Conservation (phyloP, 495 filamentous ascomycete genomes). For the Venustampulla echinocandica region DNA sequence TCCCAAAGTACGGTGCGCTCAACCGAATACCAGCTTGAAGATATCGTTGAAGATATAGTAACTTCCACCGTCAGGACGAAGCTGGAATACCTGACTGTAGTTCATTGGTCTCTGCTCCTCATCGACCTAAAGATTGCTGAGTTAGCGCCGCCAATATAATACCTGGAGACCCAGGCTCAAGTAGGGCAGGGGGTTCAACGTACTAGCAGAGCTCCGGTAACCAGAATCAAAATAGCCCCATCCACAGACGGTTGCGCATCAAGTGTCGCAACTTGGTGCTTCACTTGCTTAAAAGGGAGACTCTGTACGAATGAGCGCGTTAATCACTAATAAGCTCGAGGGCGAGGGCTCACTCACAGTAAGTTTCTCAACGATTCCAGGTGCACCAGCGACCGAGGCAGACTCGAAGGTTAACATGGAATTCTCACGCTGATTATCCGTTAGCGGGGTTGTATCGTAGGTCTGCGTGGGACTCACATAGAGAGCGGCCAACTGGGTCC, state of each 20-base stretch:
- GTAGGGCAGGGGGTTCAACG: constrained; percentile 16
- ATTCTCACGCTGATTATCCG: constrained; percentile 52
- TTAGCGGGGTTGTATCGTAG: constrained; percentile 3
- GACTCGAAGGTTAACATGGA: constrained; percentile 95
- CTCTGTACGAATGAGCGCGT: constrained; percentile 34
- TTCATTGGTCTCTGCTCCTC: constrained; percentile 71
- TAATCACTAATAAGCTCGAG: not conserved
- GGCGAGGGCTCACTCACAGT: constrained; percentile 38
- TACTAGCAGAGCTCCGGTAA: constrained; percentile 79
- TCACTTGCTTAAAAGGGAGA: constrained; percentile 73
- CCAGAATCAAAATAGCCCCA: constrained; percentile 68
- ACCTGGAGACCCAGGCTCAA: not conserved
- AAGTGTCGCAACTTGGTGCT: constrained; percentile 56
- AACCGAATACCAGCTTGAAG: constrained; percentile 72
- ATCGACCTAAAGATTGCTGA: constrained; percentile 52
- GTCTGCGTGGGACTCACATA: constrained; percentile 53
- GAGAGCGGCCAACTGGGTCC: constrained; percentile 52
- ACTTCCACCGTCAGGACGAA: constrained; percentile 61
- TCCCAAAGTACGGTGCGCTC: constrained; percentile 1
- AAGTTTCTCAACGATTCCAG: constrained; percentile 67
- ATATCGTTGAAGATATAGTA: constrained; percentile 89
- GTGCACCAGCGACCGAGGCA: constrained; percentile 45
- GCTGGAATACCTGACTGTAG: constrained; percentile 80
- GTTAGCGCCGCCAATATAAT: not conserved
- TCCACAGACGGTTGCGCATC: constrained; percentile 67